phyloP scores from a whole-genome alignment of 805 yeast species.

The Candida xiaguanensis region DNA sequence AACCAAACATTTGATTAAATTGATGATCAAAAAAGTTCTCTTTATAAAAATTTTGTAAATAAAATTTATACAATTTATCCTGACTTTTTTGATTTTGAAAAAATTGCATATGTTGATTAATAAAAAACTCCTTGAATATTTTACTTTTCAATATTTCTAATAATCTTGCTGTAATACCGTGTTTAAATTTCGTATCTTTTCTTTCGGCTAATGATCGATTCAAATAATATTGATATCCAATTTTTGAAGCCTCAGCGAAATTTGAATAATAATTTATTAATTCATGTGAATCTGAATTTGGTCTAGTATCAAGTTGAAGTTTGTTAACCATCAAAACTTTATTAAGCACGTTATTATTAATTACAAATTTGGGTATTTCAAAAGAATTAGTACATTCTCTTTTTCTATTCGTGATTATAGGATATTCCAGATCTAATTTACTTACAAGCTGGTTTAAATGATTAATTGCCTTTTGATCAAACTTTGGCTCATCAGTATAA shows the following conservation, averaged over 20 bases:
- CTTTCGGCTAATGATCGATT: neutral
- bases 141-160: neutral
- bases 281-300: too few relatives aligned
- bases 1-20: conserved; percentile 8
- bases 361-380: conserved; percentile 1
- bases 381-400: neutral
- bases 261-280: neutral
- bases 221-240: conserved; percentile 3
- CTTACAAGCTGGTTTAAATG: neutral
- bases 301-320: neutral
- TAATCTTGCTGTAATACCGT: neutral
- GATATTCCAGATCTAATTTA: neutral
- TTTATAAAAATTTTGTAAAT: neutral
- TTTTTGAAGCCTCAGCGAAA: neutral
- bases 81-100: conserved; percentile 1
- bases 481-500: neutral
- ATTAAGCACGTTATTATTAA: conserved; percentile 2
- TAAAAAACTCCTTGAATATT: conserved; percentile 1
- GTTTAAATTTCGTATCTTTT: neutral
- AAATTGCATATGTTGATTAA: conserved; percentile 2
- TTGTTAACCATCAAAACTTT: neutral
- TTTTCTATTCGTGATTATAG: neutral
- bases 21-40: neutral
- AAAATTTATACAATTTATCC: neutral
- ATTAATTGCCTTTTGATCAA: neutral